phyloP scores from a whole-genome alignment of 78 protist species.

The Guillardia theta region DNA sequence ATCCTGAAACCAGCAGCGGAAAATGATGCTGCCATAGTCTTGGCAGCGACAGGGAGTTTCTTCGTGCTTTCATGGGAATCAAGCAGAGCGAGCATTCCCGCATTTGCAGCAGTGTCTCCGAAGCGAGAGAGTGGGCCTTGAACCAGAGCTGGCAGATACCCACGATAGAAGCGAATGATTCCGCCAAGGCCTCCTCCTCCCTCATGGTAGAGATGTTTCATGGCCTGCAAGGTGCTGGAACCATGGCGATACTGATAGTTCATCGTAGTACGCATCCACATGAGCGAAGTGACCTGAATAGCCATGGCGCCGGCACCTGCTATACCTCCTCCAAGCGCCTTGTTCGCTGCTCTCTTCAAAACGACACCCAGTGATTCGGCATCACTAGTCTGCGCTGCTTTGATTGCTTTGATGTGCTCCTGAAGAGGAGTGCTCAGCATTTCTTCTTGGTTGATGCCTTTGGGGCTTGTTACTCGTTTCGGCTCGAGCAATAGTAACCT shows the following conservation, averaged over 20 bases:
- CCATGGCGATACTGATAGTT: conserved; percentile 56
- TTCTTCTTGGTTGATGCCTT: too few species aligned
- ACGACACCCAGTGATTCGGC: too few species aligned
- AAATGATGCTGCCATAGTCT: conserved; percentile 68
- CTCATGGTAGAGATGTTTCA: conserved; percentile 47
- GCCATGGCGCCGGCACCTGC: conserved; percentile 80
- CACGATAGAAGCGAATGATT: conserved; percentile 73
- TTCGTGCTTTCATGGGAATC: conserved; percentile 57
- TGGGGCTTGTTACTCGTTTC: too few species aligned
- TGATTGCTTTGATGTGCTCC: too few species aligned
- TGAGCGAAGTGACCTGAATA: conserved; percentile 67
- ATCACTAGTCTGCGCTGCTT: too few species aligned
- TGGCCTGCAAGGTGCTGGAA: conserved; percentile 43
- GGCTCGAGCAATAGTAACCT: too few species aligned
- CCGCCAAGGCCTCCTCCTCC: conserved; percentile 63
- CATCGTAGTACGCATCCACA: conserved; percentile 79
- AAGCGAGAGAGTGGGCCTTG: conserved; percentile 26
- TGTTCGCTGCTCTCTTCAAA: conserved; percentile 54
- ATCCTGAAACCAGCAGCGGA: conserved; percentile 76
- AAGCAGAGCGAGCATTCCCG: conserved; percentile 75
- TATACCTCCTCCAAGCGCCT: conserved; percentile 72
- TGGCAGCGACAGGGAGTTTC: conserved; percentile 66
- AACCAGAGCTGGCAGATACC: conserved; percentile 69
- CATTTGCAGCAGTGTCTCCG: conserved; percentile 83
- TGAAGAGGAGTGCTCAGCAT: too few species aligned